A percentile compares a stretch with the other conserved stretches of the same genome.
These are phyloP conservation scores for Cyclotella cryptica DNA, from an alignment of 108 stramenopile genomes.

Conservation along the genomic window DNA sequence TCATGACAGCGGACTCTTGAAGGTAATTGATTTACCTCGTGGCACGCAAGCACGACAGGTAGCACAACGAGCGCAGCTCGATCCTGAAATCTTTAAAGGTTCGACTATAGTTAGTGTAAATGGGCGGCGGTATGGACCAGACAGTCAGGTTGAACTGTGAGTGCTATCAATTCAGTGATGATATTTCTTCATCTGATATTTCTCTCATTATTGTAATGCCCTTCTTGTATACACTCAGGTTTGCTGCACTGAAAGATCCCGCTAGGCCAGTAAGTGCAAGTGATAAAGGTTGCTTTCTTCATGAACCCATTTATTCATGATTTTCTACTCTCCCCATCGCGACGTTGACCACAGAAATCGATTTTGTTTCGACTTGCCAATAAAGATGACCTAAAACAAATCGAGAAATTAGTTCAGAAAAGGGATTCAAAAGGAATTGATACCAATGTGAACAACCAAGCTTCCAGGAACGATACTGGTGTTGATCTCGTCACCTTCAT, in stretches of 20 bases:
- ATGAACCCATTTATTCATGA: too few relatives aligned
- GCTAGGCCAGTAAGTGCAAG: constrained; percentile 57
- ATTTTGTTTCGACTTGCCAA: constrained; percentile 81
- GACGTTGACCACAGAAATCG: constrained; percentile 56
- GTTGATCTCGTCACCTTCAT: constrained; percentile 47
- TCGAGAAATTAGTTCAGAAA: constrained; percentile 62
- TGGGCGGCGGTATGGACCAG: constrained; percentile 69
- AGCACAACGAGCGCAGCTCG: constrained; percentile 77
- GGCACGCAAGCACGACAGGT: constrained; percentile 88
- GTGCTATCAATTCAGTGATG: neutral
- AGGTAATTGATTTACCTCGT: constrained; percentile 92
- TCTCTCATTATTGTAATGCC: neutral
- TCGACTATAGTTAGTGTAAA: constrained; percentile 88
- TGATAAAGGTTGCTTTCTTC: neutral
- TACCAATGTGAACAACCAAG: constrained; percentile 3
- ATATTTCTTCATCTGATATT: neutral
- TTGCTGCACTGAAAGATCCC: constrained; percentile 85
- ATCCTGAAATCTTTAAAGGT: constrained; percentile 85
- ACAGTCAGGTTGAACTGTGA: constrained; percentile 60
- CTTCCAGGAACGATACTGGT: constrained; percentile 6
- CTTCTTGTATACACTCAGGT: constrained; percentile 7
- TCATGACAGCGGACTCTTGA: constrained; percentile 81
- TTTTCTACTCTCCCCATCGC: neutral
- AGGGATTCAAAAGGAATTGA: constrained; percentile 7
- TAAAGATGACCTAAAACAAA: constrained; percentile 66